These are phyloP conservation scores for Avena sativa DNA, from an alignment of 176 grass and related monocot genomes.

Conservation along the genomic window DNA sequence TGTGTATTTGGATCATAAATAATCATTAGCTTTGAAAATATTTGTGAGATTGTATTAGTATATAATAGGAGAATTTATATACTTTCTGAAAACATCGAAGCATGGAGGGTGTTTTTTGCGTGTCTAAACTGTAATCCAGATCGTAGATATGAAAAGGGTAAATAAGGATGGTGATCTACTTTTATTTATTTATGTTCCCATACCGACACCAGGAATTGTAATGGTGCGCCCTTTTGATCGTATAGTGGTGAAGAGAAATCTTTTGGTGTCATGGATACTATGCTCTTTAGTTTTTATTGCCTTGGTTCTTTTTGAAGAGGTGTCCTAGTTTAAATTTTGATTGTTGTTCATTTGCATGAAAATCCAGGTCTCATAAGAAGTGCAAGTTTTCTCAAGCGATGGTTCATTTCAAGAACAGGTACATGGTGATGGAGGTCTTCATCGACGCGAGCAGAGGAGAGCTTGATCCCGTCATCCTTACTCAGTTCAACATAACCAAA, in stretches of 20 bases:
- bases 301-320: background rate
- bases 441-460: slow-evolving; percentile 49
- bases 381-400: slow-evolving; percentile 20
- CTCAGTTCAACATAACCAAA: slow-evolving; percentile 64
- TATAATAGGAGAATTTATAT: too few species aligned
- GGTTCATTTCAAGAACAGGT: slow-evolving; percentile 95
- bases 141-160: too few species aligned
- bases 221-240: background rate
- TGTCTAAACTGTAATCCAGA: background rate
- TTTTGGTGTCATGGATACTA: background rate
- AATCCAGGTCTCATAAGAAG: background rate
- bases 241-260: background rate
- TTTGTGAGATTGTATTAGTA: too few species aligned
- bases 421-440: slow-evolving; percentile 84
- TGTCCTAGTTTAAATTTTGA: background rate
- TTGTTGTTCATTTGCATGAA: background rate
- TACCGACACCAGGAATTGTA: background rate
- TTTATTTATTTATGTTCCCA: too few species aligned
- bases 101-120: background rate
- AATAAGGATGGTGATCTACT: too few species aligned
- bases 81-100: too few species aligned
- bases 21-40: too few species aligned
- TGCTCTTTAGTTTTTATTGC: background rate
- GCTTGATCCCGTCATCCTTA: slow-evolving; percentile 60
- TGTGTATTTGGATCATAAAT: too few species aligned